Percentiles rank a stretch among this genome's conserved stretches.
Evolutionary conservation across 2,329 filamentous ascomycete species (phyloP).

Genomic region (Thelonectria blattea): DNA sequence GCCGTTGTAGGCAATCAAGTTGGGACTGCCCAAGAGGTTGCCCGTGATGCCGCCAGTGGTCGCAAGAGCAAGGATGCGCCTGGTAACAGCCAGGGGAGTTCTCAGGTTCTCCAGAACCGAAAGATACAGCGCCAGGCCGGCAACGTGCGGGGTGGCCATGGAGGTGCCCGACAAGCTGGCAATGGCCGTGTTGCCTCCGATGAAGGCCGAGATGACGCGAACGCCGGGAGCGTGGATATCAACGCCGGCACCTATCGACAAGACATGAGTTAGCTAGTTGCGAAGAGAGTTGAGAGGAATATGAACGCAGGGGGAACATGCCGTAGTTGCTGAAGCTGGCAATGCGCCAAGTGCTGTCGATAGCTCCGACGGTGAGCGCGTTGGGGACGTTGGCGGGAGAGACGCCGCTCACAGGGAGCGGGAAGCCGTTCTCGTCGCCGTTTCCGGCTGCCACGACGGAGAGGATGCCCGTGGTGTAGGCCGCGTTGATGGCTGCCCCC

Average conservation of each 20-base stretch:
- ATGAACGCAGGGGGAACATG: neutral
- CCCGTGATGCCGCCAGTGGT: slow-evolving; percentile 48
- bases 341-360: slow-evolving; percentile 44
- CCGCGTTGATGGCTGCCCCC: slow-evolving; percentile 50
- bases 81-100: slow-evolving; percentile 51
- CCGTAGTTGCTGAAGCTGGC: slow-evolving; percentile 58
- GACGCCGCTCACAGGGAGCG: slow-evolving; percentile 47
- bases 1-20: slow-evolving; percentile 57
- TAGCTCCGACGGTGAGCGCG: slow-evolving; percentile 58
- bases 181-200: slow-evolving; percentile 43
- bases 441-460: slow-evolving; percentile 57
- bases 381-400: slow-evolving; percentile 53
- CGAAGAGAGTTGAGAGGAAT: neutral
- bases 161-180: slow-evolving; percentile 50
- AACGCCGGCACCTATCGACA: slow-evolving; percentile 34
- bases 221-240: slow-evolving; percentile 52
- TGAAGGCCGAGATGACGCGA: slow-evolving; percentile 50
- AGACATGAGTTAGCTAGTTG: slow-evolving; percentile 11
- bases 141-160: slow-evolving; percentile 50
- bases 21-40: slow-evolving; percentile 47
- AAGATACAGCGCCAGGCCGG: slow-evolving; percentile 50
- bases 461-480: slow-evolving; percentile 48
- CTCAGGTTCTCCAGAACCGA: slow-evolving; percentile 50
- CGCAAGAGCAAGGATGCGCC: slow-evolving; percentile 50
- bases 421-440: slow-evolving; percentile 35